Percentiles rank a stretch among this genome's conserved stretches.
These are phyloP conservation scores for Thalassiosira exigua DNA, from an alignment of 352 stramenopile species.

Conservation along the genomic window DNA sequence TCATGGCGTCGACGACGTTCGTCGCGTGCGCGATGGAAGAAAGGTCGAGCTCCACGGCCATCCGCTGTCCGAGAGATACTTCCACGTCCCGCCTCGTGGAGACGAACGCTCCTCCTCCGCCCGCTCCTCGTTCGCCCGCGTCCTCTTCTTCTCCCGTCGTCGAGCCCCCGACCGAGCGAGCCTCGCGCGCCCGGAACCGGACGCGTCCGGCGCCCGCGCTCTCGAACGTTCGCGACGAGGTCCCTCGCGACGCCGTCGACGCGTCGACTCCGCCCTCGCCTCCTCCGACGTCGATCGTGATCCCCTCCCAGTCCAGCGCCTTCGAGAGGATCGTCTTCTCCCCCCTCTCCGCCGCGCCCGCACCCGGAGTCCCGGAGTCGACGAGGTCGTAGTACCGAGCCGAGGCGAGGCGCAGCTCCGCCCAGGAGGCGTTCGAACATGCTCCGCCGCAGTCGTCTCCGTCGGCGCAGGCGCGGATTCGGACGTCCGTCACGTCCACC, in stretches of 20 bases:
- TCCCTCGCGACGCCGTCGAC: no score
- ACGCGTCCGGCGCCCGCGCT: constrained; percentile 44
- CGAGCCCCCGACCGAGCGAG: no score
- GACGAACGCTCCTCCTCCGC: no score
- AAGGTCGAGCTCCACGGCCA: constrained; percentile 63
- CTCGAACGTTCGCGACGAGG: constrained; percentile 24
- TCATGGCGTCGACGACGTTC: constrained; percentile 42
- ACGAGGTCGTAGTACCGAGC: constrained; percentile 56
- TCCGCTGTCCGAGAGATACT: constrained; percentile 58
- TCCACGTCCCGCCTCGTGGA: constrained; percentile 62
- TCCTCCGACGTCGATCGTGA: no score
- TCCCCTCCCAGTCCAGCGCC: constrained; percentile 45
- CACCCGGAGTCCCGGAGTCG: background rate
- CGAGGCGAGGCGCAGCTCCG: constrained; percentile 29
- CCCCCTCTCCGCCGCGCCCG: background rate
- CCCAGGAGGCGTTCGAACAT: constrained; percentile 18
- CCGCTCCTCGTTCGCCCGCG: no score
- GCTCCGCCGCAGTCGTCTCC: background rate
- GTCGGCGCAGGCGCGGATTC: constrained; percentile 29
- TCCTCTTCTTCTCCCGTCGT: no score
- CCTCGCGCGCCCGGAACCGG: constrained; percentile 46
- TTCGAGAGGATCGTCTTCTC: constrained; percentile 47
- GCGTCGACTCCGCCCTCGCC: no score
- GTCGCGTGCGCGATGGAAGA: constrained; percentile 43
- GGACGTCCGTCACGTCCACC: constrained; percentile 37